These are phyloP conservation scores for Prunus salicina DNA, from an alignment of 306 rosid genomes.

Conservation along the genomic window DNA sequence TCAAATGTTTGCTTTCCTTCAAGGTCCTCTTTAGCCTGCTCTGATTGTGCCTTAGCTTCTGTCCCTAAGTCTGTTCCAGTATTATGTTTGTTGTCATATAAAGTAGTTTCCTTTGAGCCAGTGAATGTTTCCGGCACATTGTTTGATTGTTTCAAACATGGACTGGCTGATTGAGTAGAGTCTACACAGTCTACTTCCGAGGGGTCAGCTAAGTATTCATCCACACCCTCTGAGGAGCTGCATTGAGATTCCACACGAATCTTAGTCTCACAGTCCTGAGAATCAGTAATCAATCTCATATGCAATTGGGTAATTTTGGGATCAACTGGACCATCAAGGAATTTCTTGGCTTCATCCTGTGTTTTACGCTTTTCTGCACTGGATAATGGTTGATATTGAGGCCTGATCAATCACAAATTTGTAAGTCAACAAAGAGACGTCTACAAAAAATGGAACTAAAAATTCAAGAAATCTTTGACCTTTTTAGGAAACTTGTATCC, in stretches of 20 bases:
- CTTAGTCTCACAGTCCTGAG: slow-evolving; percentile 21
- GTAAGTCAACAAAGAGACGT: background rate
- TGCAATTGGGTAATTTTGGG: slow-evolving; percentile 12
- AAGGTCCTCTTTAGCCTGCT: slow-evolving; percentile 15
- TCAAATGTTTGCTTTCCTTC: slow-evolving; percentile 17
- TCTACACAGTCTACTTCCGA: slow-evolving; percentile 22
- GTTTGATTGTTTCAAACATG: slow-evolving; percentile 25
- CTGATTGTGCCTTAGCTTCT: background rate
- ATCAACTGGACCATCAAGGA: slow-evolving; percentile 30
- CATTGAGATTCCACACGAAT: slow-evolving; percentile 21
- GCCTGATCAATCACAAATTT: slow-evolving; percentile 32
- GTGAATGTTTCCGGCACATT: slow-evolving; percentile 21
- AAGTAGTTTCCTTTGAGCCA: slow-evolving; percentile 18
- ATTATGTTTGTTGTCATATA: slow-evolving; percentile 23
- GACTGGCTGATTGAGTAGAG: slow-evolving; percentile 17
- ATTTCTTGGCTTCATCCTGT: slow-evolving; percentile 24
- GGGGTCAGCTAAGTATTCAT: slow-evolving; percentile 58
- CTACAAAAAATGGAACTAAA: background rate
- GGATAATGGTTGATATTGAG: slow-evolving; percentile 32
- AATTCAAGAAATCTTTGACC: slow-evolving; percentile 31
- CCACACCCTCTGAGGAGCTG: slow-evolving; percentile 36
- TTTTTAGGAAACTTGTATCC: slow-evolving; percentile 33
- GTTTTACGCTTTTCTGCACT: slow-evolving; percentile 20
- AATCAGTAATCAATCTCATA: slow-evolving; percentile 24
- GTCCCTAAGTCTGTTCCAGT: slow-evolving; percentile 7